Conservation (phyloP, 257 asterid genomes). For the Solanum pimpinellifolium region DNA sequence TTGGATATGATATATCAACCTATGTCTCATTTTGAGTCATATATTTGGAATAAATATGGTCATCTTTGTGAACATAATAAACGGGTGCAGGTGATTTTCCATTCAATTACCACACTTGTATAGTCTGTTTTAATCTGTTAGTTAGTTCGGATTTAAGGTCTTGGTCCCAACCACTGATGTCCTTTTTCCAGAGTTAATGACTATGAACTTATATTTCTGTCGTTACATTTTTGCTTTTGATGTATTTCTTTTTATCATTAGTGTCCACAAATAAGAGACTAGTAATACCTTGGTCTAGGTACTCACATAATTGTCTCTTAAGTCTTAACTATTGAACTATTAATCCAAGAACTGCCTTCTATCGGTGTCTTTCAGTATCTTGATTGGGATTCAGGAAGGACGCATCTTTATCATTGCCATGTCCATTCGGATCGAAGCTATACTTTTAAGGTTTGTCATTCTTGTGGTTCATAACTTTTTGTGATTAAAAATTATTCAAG, state of each 20-base stretch:
- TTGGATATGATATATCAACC: slow-evolving; percentile 18
- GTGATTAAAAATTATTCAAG: neutral
- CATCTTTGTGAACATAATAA: slow-evolving; percentile 7
- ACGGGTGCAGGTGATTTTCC: slow-evolving; percentile 29
- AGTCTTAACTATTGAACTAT: neutral
- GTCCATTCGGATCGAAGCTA: slow-evolving; percentile 34
- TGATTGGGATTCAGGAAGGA: slow-evolving; percentile 59
- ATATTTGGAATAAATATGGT: slow-evolving; percentile 46
- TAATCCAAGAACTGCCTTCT: neutral
- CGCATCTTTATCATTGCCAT: slow-evolving; percentile 45
- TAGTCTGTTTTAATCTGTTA: neutral
- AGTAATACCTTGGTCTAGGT: neutral
- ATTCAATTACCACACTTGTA: neutral
- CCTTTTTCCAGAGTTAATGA: neutral
- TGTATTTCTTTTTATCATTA: neutral
- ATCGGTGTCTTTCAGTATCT: slow-evolving; percentile 29
- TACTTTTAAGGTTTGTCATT: slow-evolving; percentile 48
- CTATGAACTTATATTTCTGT: neutral
- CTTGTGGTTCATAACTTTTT: neutral
- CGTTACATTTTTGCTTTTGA: neutral
- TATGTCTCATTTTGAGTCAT: slow-evolving; percentile 41
- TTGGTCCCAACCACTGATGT: neutral
- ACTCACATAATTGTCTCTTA: neutral
- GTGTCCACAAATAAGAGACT: neutral
- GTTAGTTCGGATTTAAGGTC: neutral